Base-by-base conservation (phyloP, 257 asterid species). In the Solanum etuberosum region DNA sequence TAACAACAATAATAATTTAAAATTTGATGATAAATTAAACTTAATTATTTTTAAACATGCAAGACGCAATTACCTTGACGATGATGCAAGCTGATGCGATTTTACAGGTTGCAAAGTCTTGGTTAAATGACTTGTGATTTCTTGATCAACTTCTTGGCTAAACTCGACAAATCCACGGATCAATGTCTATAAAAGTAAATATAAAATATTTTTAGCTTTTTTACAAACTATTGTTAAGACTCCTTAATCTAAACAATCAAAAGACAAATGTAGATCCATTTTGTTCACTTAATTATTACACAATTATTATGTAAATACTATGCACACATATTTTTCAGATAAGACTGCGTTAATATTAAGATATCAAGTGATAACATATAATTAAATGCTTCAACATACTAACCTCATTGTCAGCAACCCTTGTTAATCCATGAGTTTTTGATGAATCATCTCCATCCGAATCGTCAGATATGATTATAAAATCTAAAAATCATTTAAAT, bases 91-190 rank as follows among this genome's bases (percentile, higher is more conserved):
- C 0, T 12, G 9, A 7, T 25, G 3, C 0, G 16, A 63, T n/a
- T 63, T 14, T 10, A 63, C 16, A 9, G 16, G 18, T 5, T 25
- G 9, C 3, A 6, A 12, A 25, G 3, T 12, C 4, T 6, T 12
- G 16, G 6, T 65, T 1, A 31, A 5, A 65, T 25, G 72, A 25
- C 34, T 5, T 65, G 72, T 65, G 14, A n/a, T 0, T 63, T 63
- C 9, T 27, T 25, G 18, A 0, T 63, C 18, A 12, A 65, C 20
- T 65, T 25, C 35, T 12, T 65, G 5, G 2, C 32, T 25, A 65
- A 6, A 0, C 5, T 25, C 9, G 35, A 25, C 2, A 1, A 12
- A 25, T 65, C 2, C 20, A 5, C 0, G 7, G 4, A 11, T 13
- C 7, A 25, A 12, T 5, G 35, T 5, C 34, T 25, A 15, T 25